Conservation (phyloP, 306 rosid genomes). For the Vigna trinervia region DNA sequence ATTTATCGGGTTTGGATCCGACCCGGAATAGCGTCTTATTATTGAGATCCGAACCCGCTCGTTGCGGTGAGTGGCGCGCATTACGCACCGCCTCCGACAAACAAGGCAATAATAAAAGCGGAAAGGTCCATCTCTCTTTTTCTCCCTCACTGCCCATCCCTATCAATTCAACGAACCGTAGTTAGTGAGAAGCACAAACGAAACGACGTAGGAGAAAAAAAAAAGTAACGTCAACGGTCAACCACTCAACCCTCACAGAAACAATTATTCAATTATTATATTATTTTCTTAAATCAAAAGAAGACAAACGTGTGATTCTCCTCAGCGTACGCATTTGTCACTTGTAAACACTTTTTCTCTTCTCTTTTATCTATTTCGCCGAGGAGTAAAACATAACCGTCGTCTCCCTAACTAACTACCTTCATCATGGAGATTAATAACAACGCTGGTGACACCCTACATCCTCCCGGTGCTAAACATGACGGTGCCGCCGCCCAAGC, state of each 20-base stretch:
- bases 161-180: slow-evolving; percentile 11
- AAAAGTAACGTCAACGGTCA: slow-evolving; percentile 47
- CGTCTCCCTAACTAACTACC: slow-evolving; percentile 25
- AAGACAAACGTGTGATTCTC: slow-evolving; percentile 47
- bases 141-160: slow-evolving; percentile 24
- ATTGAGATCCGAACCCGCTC: slow-evolving; percentile 14
- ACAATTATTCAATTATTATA: background rate
- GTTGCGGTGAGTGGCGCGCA: slow-evolving; percentile 42
- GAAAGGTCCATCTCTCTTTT: background rate
- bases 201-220: slow-evolving; percentile 2
- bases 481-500: background rate
- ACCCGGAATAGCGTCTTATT: background rate
- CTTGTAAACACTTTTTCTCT: slow-evolving; percentile 37
- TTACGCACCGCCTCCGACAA: slow-evolving; percentile 45
- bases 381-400: slow-evolving; percentile 36
- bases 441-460: slow-evolving; percentile 1
- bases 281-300: background rate
- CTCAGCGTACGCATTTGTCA: slow-evolving; percentile 43
- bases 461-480: slow-evolving; percentile 27
- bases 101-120: slow-evolving; percentile 21
- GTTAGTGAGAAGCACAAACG: slow-evolving; percentile 40
- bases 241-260: slow-evolving; percentile 47
- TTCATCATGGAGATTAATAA: slow-evolving; percentile 55
- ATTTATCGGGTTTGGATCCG: slow-evolving; percentile 37
- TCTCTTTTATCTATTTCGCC: slow-evolving; percentile 22